Evolutionary conservation across 2,329 filamentous ascomycete species (phyloP), one percentile per base, ranked within the genome.

Genomic region (Alternaria incomplexa): DNA sequence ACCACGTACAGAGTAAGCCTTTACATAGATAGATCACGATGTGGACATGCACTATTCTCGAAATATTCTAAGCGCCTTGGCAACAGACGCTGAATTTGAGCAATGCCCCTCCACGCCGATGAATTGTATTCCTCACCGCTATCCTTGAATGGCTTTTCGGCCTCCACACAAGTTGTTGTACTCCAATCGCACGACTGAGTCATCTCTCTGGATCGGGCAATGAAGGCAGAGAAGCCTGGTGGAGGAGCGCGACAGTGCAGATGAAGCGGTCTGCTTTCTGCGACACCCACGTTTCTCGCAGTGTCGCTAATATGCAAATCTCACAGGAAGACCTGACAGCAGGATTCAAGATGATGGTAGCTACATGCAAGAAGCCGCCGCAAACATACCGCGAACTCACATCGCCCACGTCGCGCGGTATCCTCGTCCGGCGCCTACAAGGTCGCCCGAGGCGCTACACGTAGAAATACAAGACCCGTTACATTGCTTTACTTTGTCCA

Each of bases 381-480:
- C 54, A 56, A 43, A 47, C 58, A 54, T 54, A 48, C 48, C 60
- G 64, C 66, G 58, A 63, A 61, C 58, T 61, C 64, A 58, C 63
- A 63, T 44, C 54, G 54, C 62, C 51, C 30, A 58, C 63, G 30
- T 60, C 67, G 61, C 64, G 64, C 54, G 58, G 65, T 62, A 61
- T 54, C 60, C 61, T 53, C 20, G 43, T 53, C 58, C 58, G 65
- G 74, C 72, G 74, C 72, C 72, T 73, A 70, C 58, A 67, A 62
- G 67, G 67, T 55, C 64, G 68, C 72, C 69, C 73, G 67, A 66
- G 64, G 64, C 62, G 58, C 58, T 73, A 76, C 69, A 70, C 63
- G 55, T 72, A 73, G 69, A 69, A 74, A 73, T 69, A 65, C 68
- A 74, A 72, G 70, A 73, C 56, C 69, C 65, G 73, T 61, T 54